Base-by-base conservation (phyloP, 257 asterid genomes). In the Fraxinus pennsylvanica region DNA sequence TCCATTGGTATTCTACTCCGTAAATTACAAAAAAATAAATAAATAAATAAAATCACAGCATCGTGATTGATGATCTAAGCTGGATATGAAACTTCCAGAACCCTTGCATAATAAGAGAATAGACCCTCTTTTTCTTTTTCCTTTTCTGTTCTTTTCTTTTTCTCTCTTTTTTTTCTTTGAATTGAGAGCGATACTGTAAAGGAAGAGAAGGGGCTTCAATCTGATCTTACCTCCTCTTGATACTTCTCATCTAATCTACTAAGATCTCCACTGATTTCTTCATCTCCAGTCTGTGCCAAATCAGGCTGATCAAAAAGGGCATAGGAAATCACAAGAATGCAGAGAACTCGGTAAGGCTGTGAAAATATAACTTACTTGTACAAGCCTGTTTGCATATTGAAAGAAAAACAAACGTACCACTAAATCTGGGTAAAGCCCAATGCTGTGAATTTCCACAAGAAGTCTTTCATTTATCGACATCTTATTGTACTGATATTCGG, bases 371-470 rank as follows among this genome's bases (percentile, higher is more conserved):
- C 71, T 63, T 59, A 80, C 79, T 70, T 75, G 65, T 69, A 73
- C 52, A 72, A 81, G 70, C 72, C 63, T 68, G 76, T 63, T 52
- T 72, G 70, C 78, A 80, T 70, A 57, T 33, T 39, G 70, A 76
- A 76, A 77, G 74, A 78, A 52, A 61, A 85, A 15, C 71, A 67
- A 79, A 77, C 96, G 81, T 87, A 94, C 98, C 97, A 54, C 86
- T 80, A 86, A 77, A 78, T 91, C 97, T 1, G 96, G 97, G 84
- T 86, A 90, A 84, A 94, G 84, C 79, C 97, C 98, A 76, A 94
- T 84, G 85, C 88, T 87, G 76, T 87, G 93, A 84, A 94, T 63
- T 86, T 94, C 98, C 85, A 87, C 76, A 71, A 89, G 86, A 78
- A 92, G 91, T 83, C 90, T 87, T 86, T 91, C 98, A 86, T 87